These are phyloP conservation scores for Aspergillus melleus DNA, from an alignment of 2,329 filamentous ascomycete species.

Conservation along the genomic window DNA sequence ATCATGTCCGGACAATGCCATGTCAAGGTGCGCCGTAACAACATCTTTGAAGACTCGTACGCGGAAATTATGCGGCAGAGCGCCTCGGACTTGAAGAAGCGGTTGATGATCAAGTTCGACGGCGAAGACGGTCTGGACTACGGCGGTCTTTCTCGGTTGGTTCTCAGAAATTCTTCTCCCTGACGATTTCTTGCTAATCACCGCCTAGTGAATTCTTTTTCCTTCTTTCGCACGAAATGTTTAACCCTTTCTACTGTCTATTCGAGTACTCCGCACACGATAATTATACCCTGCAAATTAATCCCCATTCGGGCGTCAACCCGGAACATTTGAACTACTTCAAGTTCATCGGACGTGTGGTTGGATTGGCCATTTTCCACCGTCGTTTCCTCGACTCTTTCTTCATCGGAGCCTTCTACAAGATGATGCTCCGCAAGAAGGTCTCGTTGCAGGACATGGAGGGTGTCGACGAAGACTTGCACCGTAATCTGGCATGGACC, in stretches of 20 bases:
- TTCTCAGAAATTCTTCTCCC: not conserved
- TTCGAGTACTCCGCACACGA: conserved; percentile 99
- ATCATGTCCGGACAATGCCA: conserved; percentile 97
- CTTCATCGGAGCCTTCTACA: conserved; percentile 98
- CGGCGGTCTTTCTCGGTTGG: conserved; percentile 81
- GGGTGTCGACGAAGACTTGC: conserved; percentile 96
- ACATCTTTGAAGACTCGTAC: conserved; percentile 99
- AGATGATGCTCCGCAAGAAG: conserved; percentile 96
- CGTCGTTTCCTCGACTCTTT: conserved; percentile 96
- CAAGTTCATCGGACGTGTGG: conserved; percentile 98
- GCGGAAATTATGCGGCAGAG: conserved; percentile 97
- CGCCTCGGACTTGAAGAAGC: conserved; percentile 93
- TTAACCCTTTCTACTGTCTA: conserved; percentile 98
- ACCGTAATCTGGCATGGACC: conserved; percentile 95
- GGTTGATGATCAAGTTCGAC: conserved; percentile 99
- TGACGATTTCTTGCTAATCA: not conserved
- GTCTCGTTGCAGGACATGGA: conserved; percentile 95
- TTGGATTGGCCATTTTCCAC: conserved; percentile 97
- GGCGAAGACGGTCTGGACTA: conserved; percentile 98
- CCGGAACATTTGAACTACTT: conserved; percentile 99
- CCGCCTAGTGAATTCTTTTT: conserved; percentile 89
- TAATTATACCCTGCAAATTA: conserved; percentile 99
- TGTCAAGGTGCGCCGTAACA: conserved; percentile 92
- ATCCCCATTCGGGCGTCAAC: conserved; percentile 98
- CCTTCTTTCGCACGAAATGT: conserved; percentile 98